Percentiles rank a stretch among this genome's conserved stretches.
Evolutionary conservation across 2,329 filamentous ascomycete genomes (phyloP).

Genomic region (Apiospora kogelbergensis): DNA sequence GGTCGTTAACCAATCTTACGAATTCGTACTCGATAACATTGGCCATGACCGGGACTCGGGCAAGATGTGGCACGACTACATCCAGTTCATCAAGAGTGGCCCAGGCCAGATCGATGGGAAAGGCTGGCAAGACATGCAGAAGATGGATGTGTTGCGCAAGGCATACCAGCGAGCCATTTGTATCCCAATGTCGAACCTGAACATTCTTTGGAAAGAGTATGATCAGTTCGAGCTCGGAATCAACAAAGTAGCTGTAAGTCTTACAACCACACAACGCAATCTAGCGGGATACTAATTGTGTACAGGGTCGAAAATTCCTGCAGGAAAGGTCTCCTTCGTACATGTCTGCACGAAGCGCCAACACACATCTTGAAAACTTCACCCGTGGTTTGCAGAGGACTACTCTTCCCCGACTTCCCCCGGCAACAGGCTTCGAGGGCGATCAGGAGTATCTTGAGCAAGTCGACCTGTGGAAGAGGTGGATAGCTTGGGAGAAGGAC

Average conservation of each 20-base stretch:
- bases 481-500: slow-evolving; percentile 94
- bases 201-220: slow-evolving; percentile 94
- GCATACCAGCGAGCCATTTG: slow-evolving; percentile 88
- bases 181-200: slow-evolving; percentile 80
- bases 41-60: slow-evolving; percentile 91
- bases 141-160: slow-evolving; percentile 91
- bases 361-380: slow-evolving; percentile 87
- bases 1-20: slow-evolving; percentile 83
- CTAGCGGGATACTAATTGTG: slow-evolving; percentile 13
- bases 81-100: slow-evolving; percentile 86
- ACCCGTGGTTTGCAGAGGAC: slow-evolving; percentile 74
- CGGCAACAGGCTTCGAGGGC: slow-evolving; percentile 82
- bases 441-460: slow-evolving; percentile 82
- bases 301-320: slow-evolving; percentile 87
- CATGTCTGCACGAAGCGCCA: slow-evolving; percentile 92
- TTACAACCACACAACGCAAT: neutral
- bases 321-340: slow-evolving; percentile 91
- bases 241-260: slow-evolving; percentile 80
- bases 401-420: slow-evolving; percentile 78
- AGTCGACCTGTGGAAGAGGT: slow-evolving; percentile 85
- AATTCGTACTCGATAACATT: slow-evolving; percentile 86
- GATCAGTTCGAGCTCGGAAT: slow-evolving; percentile 92
- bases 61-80: slow-evolving; percentile 89
- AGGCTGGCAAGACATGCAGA: slow-evolving; percentile 95
- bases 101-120: slow-evolving; percentile 83